A percentile compares a stretch with the other conserved stretches of the same genome.
These are phyloP conservation scores for Manihot esculenta DNA, from an alignment of 441 rosid species.

Conservation along the genomic window DNA sequence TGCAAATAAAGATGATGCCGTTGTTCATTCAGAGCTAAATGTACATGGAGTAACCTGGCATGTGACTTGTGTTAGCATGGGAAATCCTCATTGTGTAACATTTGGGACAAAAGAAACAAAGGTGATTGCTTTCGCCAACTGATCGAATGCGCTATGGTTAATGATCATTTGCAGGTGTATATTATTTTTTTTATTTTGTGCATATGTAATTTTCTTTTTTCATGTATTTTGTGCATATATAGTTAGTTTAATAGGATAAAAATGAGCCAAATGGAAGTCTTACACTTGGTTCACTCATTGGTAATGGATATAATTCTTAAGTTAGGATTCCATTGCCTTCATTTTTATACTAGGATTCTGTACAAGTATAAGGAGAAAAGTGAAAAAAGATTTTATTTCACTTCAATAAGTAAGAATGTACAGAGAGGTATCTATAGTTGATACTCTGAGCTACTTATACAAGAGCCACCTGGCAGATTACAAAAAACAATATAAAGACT, in stretches of 20 bases:
- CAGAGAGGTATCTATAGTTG: too few relatives aligned
- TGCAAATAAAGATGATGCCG: slow-evolving; percentile 70
- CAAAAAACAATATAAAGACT: too few relatives aligned
- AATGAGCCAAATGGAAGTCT: background rate
- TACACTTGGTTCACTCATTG: too few relatives aligned
- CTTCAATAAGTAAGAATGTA: too few relatives aligned
- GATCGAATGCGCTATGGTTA: background rate
- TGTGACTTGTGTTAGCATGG: slow-evolving; percentile 97
- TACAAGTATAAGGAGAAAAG: too few relatives aligned
- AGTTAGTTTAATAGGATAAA: background rate
- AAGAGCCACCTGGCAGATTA: too few relatives aligned
- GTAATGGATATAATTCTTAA: too few relatives aligned
- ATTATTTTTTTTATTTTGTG: too few relatives aligned
- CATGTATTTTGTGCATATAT: background rate
- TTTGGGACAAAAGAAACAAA: slow-evolving; percentile 61
- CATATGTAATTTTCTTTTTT: background rate
- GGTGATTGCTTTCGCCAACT: slow-evolving; percentile 41
- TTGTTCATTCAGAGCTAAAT: slow-evolving; percentile 61
- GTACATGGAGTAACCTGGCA: slow-evolving; percentile 83
- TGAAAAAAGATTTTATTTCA: too few relatives aligned
- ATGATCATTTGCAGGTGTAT: background rate
- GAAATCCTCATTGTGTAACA: slow-evolving; percentile 94
- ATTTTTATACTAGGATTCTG: too few relatives aligned
- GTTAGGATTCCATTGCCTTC: too few relatives aligned
- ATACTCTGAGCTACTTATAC: too few relatives aligned